phyloP scores from a whole-genome alignment of 495 filamentous ascomycete species.

The Penicillium coprophilum region DNA sequence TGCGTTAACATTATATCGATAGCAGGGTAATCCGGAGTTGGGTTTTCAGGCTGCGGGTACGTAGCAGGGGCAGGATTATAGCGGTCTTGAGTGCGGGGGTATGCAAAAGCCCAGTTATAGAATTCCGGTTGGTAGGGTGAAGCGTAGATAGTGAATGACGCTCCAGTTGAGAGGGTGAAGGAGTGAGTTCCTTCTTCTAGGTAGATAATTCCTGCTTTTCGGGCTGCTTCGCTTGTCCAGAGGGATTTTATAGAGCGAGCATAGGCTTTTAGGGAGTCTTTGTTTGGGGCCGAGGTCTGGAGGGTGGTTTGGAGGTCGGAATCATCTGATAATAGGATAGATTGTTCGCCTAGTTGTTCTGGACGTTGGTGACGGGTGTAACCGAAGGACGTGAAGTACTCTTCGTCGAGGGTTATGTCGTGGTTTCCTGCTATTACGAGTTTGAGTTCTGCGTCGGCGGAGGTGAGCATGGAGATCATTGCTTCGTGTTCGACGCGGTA shows the following conservation, averaged over 20 bases:
- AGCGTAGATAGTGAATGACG: conserved; percentile 62
- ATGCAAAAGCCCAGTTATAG: conserved; percentile 62
- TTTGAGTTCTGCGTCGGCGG: conserved; percentile 65
- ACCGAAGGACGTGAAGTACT: conserved; percentile 43
- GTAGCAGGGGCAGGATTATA: conserved; percentile 44
- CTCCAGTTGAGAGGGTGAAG: conserved; percentile 59
- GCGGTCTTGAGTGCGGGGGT: conserved; percentile 52
- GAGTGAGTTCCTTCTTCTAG: conserved; percentile 63
- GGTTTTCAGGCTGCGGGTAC: conserved; percentile 33
- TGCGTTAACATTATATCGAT: conserved; percentile 74
- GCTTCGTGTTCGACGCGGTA: conserved; percentile 52
- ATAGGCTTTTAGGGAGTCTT: conserved; percentile 19
- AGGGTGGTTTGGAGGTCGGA: conserved; percentile 10
- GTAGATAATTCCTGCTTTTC: conserved; percentile 55
- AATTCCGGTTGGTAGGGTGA: conserved; percentile 67
- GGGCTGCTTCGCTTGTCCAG: conserved; percentile 51
- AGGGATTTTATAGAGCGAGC: conserved; percentile 37
- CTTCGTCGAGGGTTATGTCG: conserved; percentile 67
- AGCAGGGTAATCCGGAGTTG: conserved; percentile 47
- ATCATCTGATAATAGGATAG: conserved; percentile 14
- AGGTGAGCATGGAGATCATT: conserved; percentile 53
- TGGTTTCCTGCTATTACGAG: conserved; percentile 82
- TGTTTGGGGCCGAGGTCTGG: conserved; percentile 3
- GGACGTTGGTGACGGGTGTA: conserved; percentile 34
- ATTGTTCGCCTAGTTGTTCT: conserved; percentile 17